phyloP scores from a whole-genome alignment of 352 stramenopile genomes.

The Phytophthora megakarya region DNA sequence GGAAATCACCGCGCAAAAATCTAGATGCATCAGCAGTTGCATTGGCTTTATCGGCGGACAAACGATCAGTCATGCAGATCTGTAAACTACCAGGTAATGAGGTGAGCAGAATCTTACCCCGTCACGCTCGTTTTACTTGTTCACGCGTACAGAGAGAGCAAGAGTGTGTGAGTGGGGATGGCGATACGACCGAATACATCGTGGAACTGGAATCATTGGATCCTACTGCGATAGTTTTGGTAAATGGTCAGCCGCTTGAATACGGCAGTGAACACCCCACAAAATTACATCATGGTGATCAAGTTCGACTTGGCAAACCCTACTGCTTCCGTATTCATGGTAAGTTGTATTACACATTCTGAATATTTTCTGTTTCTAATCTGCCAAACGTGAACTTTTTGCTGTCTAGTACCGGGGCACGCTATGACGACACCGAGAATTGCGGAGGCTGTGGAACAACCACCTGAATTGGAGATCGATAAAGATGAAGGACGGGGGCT shows the following conservation, averaged over 20 bases:
- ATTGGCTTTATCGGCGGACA: slow-evolving; percentile 24
- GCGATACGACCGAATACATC: slow-evolving; percentile 24
- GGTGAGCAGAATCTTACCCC: slow-evolving; percentile 29
- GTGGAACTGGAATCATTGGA: slow-evolving; percentile 47
- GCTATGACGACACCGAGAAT: slow-evolving; percentile 25
- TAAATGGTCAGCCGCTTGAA: slow-evolving; percentile 45
- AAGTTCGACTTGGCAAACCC: slow-evolving; percentile 44
- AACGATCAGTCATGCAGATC: slow-evolving; percentile 37
- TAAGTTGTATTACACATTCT: slow-evolving; percentile 23
- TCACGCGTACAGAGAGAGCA: slow-evolving; percentile 13
- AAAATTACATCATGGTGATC: slow-evolving; percentile 54
- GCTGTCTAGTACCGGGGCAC: slow-evolving; percentile 29
- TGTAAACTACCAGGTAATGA: slow-evolving; percentile 33
- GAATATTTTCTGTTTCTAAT: not conserved
- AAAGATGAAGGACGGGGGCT: slow-evolving; percentile 28
- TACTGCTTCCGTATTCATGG: slow-evolving; percentile 56
- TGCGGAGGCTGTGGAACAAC: slow-evolving; percentile 33
- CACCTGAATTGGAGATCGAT: slow-evolving; percentile 27
- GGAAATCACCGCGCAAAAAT: slow-evolving; percentile 13
- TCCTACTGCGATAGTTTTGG: slow-evolving; percentile 35
- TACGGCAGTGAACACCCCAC: slow-evolving; percentile 8
- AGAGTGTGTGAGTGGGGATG: not conserved
- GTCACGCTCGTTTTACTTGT: slow-evolving; percentile 42
- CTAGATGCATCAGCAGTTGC: slow-evolving; percentile 12
- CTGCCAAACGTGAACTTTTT: not conserved